phyloP scores from a whole-genome alignment of 371 early-diverging fungal genomes.

The Apophysomyces elegans region DNA sequence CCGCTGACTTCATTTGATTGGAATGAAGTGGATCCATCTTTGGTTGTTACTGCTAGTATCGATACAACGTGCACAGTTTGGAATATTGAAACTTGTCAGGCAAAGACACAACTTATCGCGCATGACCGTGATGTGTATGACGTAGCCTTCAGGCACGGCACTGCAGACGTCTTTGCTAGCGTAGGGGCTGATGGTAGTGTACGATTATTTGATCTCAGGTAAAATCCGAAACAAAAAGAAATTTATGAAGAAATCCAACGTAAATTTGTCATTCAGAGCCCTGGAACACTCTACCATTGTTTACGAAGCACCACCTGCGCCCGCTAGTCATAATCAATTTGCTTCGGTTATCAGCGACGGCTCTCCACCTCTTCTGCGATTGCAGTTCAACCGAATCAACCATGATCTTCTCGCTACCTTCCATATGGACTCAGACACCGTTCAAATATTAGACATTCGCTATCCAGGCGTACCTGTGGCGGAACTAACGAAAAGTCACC shows the following conservation, averaged over 20 bases:
- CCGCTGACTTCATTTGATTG: slow-evolving; percentile 97
- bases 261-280: slow-evolving; percentile 40
- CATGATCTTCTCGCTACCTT: slow-evolving; percentile 88
- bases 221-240: not conserved
- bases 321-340: slow-evolving; percentile 37
- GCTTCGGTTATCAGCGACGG: slow-evolving; percentile 30
- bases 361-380: slow-evolving; percentile 74
- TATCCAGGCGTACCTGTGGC: slow-evolving; percentile 82
- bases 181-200: slow-evolving; percentile 97
- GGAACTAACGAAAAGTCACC: slow-evolving; percentile 75
- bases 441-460: slow-evolving; percentile 85
- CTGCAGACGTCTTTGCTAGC: slow-evolving; percentile 89
- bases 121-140: slow-evolving; percentile 98
- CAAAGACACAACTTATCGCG: slow-evolving; percentile 97
- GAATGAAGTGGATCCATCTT: slow-evolving; percentile 84
- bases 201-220: slow-evolving; percentile 95
- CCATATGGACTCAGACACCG: slow-evolving; percentile 71
- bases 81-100: slow-evolving; percentile 92
- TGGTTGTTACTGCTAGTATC: slow-evolving; percentile 90
- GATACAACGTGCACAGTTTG: slow-evolving; percentile 99
- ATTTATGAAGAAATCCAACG: not conserved
- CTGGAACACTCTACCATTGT: slow-evolving; percentile 96
- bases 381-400: slow-evolving; percentile 86
- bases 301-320: slow-evolving; percentile 82
- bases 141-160: slow-evolving; percentile 86